Conservation (phyloP, 371 early-diverging fungal species). For the Phascolomyces articulosus region DNA sequence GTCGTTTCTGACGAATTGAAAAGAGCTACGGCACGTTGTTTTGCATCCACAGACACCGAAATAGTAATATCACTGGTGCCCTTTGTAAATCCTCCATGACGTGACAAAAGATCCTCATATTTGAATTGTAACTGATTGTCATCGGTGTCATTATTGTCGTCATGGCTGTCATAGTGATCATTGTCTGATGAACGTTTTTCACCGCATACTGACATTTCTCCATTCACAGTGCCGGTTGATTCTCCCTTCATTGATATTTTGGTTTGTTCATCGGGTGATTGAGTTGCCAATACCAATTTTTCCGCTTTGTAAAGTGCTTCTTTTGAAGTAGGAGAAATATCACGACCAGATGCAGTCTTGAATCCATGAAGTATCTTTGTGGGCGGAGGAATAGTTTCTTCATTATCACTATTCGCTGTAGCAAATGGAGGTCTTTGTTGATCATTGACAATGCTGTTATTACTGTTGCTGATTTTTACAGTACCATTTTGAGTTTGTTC, state of each 20-base stretch:
- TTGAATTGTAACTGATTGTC: conserved; percentile 8
- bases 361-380: neutral
- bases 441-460: too few relatives aligned
- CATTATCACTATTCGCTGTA: too few relatives aligned
- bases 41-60: conserved; percentile 27
- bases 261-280: neutral
- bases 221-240: neutral
- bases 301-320: neutral
- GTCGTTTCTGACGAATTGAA: conserved; percentile 16
- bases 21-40: conserved; percentile 25
- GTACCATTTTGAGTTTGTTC: too few relatives aligned
- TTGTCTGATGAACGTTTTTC: conserved; percentile 26
- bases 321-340: neutral
- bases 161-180: conserved; percentile 3
- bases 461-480: too few relatives aligned
- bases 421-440: too few relatives aligned
- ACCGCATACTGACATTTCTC: neutral
- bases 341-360: neutral
- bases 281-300: neutral
- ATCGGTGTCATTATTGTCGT: neutral
- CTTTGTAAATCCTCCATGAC: conserved; percentile 32
- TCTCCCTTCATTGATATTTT: neutral
- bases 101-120: conserved; percentile 21
- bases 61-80: conserved; percentile 14
- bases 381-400: too few relatives aligned